Evolutionary conservation across 805 yeast species (phyloP).

Genomic region (Metschnikowia matae): DNA sequence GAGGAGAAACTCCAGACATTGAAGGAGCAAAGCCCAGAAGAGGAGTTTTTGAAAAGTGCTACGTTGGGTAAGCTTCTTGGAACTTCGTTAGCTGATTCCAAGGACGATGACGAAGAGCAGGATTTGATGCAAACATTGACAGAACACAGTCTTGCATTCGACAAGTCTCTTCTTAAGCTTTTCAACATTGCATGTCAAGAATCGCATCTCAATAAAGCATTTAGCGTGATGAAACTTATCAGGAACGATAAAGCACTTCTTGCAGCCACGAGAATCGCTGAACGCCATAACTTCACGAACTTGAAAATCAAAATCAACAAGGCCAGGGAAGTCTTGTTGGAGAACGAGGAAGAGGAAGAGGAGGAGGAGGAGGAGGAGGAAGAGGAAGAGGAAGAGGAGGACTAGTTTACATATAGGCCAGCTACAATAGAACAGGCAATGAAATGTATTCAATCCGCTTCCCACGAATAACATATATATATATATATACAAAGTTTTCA

Average conservation of each 20-base stretch:
- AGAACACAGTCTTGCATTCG: conserved; percentile 56
- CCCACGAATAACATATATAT: conserved; percentile 1
- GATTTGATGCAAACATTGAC: conserved; percentile 48
- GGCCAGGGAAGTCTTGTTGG: conserved; percentile 34
- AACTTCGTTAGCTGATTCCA: conserved; percentile 42
- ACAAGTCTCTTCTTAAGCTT: conserved; percentile 71
- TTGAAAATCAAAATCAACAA: conserved; percentile 36
- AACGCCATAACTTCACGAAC: conserved; percentile 45
- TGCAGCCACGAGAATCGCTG: conserved; percentile 84
- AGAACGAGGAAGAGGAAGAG: conserved; percentile 15
- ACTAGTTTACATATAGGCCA: neutral
- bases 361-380: no score
- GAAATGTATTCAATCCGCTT: neutral
- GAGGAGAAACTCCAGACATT: conserved; percentile 18
- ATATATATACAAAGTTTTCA: conserved; percentile 1
- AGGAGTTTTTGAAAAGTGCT: conserved; percentile 55
- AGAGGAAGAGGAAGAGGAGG: no score
- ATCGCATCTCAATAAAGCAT: conserved; percentile 59
- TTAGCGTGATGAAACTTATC: conserved; percentile 63
- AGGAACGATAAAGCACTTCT: conserved; percentile 73
- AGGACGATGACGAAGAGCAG: conserved; percentile 32
- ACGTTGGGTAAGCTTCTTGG: conserved; percentile 58
- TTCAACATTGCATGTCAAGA: conserved; percentile 73
- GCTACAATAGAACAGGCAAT: neutral
- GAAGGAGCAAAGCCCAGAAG: conserved; percentile 49